Conservation (phyloP, 768 basidiomycete genomes). For the Postia placenta region DNA sequence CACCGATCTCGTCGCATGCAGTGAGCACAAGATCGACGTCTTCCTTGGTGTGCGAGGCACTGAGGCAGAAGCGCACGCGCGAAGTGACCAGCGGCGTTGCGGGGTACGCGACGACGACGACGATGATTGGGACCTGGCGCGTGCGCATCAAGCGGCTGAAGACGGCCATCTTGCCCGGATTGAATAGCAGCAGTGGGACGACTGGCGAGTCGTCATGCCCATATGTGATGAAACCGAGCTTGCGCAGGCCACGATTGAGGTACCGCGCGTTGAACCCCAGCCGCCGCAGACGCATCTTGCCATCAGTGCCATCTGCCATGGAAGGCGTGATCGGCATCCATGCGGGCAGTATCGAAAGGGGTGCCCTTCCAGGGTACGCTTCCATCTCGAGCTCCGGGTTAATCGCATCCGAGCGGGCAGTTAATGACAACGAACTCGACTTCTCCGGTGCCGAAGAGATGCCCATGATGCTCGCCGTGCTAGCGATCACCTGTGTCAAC, state of each 20-base stretch:
- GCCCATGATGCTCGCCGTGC: slow-evolving; percentile 98
- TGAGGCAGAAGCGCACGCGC: slow-evolving; percentile 91
- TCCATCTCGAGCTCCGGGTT: slow-evolving; percentile 30
- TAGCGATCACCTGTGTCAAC: slow-evolving; percentile 83
- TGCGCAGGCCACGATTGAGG: slow-evolving; percentile 76
- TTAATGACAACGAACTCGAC: slow-evolving; percentile 28
- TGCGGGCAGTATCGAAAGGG: slow-evolving; percentile 54
- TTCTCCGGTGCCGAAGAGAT: slow-evolving; percentile 35
- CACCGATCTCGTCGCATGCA: slow-evolving; percentile 91
- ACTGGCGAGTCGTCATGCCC: slow-evolving; percentile 90
- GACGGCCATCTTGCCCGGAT: slow-evolving; percentile 89
- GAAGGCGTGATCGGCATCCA: slow-evolving; percentile 75
- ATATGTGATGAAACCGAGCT: slow-evolving; percentile 96
- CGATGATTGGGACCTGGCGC: slow-evolving; percentile 72
- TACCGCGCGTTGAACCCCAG: slow-evolving; percentile 96
- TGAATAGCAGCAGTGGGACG: slow-evolving; percentile 87
- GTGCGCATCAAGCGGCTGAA: slow-evolving; percentile 86
- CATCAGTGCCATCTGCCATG: slow-evolving; percentile 81
- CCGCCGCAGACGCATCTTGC: slow-evolving; percentile 72
- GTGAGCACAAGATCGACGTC: slow-evolving; percentile 83
- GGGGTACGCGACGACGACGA: slow-evolving; percentile 87
- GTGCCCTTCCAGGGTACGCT: slow-evolving; percentile 64
- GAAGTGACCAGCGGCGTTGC: slow-evolving; percentile 86
- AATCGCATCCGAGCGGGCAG: slow-evolving; percentile 20
- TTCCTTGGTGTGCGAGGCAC: slow-evolving; percentile 93